Evolutionary conservation across 2,329 filamentous ascomycete species (phyloP), one percentile per base, ranked within the genome.

Genomic region (Rhinocladiella similis): DNA sequence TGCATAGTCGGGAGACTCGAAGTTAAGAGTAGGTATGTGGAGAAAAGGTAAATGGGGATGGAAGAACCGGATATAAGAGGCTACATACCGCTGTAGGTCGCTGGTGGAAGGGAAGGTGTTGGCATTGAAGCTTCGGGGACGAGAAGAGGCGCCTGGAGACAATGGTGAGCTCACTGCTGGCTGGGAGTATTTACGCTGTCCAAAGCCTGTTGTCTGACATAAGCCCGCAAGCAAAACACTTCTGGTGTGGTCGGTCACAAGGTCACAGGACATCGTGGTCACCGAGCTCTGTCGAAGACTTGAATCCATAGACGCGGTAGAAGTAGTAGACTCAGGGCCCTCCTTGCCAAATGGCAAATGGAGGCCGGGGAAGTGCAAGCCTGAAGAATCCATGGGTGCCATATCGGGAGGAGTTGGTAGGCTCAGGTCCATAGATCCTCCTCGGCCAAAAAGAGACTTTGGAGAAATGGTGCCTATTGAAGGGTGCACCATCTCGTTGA

Each of bases 21-120:
- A 97, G 41, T 91, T 91, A 61, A 97, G 79, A 14, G 93, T 96
- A 50, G 92, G 87, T 64, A 96, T 84, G 73, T 97, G 93, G 59
- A 96, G 78, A 73, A 97, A 96, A n/a, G 94, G 93, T 59, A 96
- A 75, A 71, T 97, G 93, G 19, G 93, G 93, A 69, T 97, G 92
- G 72, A 96, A 96, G 71, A 90, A 96, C 63, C 86, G 86, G 67
- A 97, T 85, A 74, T 97, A 97, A 57, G 92, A 88, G 63, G 86
- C 86, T 61, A 97, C 89, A 72, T 92, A 97, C 70, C 91, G 88
- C 72, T 95, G 91, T 60, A 97, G 84, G 70, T 97, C 91, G 69
- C 83, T 80, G 33, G 90, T 93, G 74, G 83, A 91, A 51, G 93
- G 92, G 56, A 96, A 80, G 63, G 76, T 81, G 65, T 76, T 82